Base-by-base conservation (phyloP, 495 filamentous ascomycete species). In the Emericellopsis terricola region DNA sequence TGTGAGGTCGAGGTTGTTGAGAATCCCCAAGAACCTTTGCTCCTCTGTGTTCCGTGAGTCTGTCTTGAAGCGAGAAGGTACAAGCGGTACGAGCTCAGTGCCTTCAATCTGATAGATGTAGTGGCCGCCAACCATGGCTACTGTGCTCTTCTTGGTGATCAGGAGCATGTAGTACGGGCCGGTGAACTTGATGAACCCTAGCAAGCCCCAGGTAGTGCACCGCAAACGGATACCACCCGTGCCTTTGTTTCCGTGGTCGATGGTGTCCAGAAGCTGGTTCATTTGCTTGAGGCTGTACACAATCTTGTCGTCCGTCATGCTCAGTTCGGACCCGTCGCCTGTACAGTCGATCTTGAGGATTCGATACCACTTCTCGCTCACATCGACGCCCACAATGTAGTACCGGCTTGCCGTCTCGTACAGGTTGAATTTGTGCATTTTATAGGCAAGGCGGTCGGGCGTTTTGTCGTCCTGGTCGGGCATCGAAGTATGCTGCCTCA, bases 111-210 rank as follows among this genome's bases (percentile, higher is more conserved):
- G 83, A 45, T 94, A 94, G 33, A 94, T 62, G 49, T 89, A 94
- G 51, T 97, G 89, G 9, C 89, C 89, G 23, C 89, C 89, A 24
- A 97, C 71, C 76, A 93, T 81, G 27, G 86, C 91, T 3, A 94
- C 84, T 36, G 91, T 86, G 50, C 82, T 86, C 52, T 87, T 71
- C 56, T 96, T 96, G 28, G 87, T 97, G 44, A 94, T 83, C 29
- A 96, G 52, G 6, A 96, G 65, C 86, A 97, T 96, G 43, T 97
- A 97, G 50, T 84, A 94, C n/a, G 81, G 73, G 5, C 83, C 86
- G 5, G 89, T 97, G 48, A 97, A 94, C 35, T 81, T 69, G 45
- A 97, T 85, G 48, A 97, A 96, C 2, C 89, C 89, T 16, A 97
- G 61, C 18, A 97, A 59, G 16, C 89, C 89, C 87, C 84, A 97